Evolutionary conservation across 164 flowering plant genomes (phyloP).

Genomic region (Amborella trichopoda): DNA sequence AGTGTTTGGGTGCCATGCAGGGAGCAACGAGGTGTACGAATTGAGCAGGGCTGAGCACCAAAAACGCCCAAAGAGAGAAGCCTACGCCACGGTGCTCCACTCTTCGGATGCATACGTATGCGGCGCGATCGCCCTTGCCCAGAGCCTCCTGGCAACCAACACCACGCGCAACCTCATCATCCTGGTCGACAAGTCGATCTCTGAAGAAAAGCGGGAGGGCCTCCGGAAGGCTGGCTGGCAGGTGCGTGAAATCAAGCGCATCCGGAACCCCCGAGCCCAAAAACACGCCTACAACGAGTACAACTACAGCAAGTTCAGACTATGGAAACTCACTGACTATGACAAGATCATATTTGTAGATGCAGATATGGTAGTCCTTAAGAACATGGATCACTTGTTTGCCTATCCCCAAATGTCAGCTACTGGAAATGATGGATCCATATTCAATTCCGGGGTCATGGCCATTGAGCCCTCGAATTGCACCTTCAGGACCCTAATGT

Average conservation of each 20-base stretch:
- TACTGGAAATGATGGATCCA: slow-evolving; percentile 15
- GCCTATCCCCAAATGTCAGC: slow-evolving; percentile 55
- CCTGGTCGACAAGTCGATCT: slow-evolving; percentile 50
- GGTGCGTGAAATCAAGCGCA: slow-evolving; percentile 38
- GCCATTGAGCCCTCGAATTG: slow-evolving; percentile 63
- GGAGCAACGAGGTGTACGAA: too few species aligned
- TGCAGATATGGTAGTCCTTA: slow-evolving; percentile 46
- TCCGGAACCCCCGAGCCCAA: slow-evolving; percentile 43
- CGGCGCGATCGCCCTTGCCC: slow-evolving; percentile 76
- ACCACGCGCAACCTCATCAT: slow-evolving; percentile 58
- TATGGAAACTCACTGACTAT: slow-evolving; percentile 66
- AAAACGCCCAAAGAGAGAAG: slow-evolving; percentile 21
- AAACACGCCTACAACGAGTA: slow-evolving; percentile 61
- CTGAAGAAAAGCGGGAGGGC: slow-evolving; percentile 22
- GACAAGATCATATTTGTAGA: slow-evolving; percentile 73
- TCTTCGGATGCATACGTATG: slow-evolving; percentile 75
- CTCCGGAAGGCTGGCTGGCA: slow-evolving; percentile 69
- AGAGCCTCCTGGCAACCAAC: slow-evolving; percentile 48
- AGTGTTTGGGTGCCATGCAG: too few species aligned
- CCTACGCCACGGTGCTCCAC: slow-evolving; percentile 77
- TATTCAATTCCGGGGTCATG: slow-evolving; percentile 82
- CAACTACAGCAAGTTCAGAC: slow-evolving; percentile 83
- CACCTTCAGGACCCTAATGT: slow-evolving; percentile 37
- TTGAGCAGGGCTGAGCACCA: background rate
- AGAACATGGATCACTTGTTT: slow-evolving; percentile 53